These are phyloP conservation scores for Blastomyces percursus DNA, from an alignment of 2,329 filamentous ascomycete genomes.

Conservation along the genomic window DNA sequence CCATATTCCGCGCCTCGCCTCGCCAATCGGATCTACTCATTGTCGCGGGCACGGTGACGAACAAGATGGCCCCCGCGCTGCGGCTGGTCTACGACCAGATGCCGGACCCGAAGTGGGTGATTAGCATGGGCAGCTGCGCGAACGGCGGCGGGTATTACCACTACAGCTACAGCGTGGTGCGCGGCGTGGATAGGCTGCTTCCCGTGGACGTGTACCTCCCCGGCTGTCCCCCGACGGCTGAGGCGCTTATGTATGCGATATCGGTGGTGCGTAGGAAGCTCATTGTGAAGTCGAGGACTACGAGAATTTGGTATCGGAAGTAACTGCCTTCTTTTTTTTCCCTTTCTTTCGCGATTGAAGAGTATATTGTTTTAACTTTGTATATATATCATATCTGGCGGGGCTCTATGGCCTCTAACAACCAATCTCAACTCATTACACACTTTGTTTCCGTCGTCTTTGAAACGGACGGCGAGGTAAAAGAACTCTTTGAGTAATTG, in stretches of 20 bases:
- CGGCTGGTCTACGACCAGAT: conserved; percentile 92
- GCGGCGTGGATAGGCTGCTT: conserved; percentile 65
- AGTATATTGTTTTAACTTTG: not conserved
- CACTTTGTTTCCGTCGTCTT: not conserved
- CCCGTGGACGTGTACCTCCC: conserved; percentile 73
- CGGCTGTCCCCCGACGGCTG: conserved; percentile 51
- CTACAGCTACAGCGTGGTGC: conserved; percentile 68
- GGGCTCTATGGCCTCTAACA: not conserved
- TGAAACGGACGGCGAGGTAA: not conserved
- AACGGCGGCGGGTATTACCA: conserved; percentile 82
- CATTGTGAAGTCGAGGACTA: conserved; percentile 45
- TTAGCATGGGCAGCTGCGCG: conserved; percentile 74
- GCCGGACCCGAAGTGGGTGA: conserved; percentile 81
- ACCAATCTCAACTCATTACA: not conserved
- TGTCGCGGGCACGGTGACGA: conserved; percentile 81
- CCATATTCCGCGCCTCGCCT: conserved; percentile 81
- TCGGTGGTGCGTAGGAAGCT: conserved; percentile 64
- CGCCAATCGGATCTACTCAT: conserved; percentile 90
- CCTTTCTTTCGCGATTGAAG: not conserved
- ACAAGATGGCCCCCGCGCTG: conserved; percentile 90
- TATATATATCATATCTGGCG: not conserved
- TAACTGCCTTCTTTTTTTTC: conserved; percentile 16
- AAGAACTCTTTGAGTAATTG: not conserved
- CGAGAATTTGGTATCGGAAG: conserved; percentile 42
- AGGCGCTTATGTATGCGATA: conserved; percentile 49